Base-by-base conservation (phyloP, 2,329 filamentous ascomycete species). In the Monosporascus sp. region DNA sequence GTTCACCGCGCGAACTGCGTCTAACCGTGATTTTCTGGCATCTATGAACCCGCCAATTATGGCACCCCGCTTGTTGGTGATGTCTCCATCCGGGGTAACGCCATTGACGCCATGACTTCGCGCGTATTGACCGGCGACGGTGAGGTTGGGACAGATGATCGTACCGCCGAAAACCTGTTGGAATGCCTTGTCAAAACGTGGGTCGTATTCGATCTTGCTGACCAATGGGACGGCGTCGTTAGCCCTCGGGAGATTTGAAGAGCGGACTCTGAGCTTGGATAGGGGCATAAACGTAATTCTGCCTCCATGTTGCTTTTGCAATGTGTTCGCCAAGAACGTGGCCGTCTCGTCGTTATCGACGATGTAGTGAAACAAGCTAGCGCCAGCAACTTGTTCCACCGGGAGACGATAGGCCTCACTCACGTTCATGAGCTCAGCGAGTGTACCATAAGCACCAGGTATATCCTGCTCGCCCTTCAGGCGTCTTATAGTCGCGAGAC, bases 21-120 rank as follows among this genome's bases (percentile, higher is more conserved):
- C 87, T n/a, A 97, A 78, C 22, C 93, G 87, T 1, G 93, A 97
- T 60, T 86, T 87, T 37, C 88, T 83, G 11, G 88, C 84, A 66
- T 99, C 94, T 58, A 96, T 88, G 67, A 88, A 99, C 63, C 94
- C 94, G 77, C 94, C 94, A 48, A 91, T 97, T 76, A 99, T 84
- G 16, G 92, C 93, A 72, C 94, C 94, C 62, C 93, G 88, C 74
- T 95, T 96, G 73, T 97, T 95, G 1, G 91, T 92, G 35, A 90
- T 90, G 70, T 97, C 93, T 70, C 94, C 94, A 53, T 97, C 92
- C 3, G 90, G 88, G 0, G 94, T 99, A 60, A 99, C 96, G 37
- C 91, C 92, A 63, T 91, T 91, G 24, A 97, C 86, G 19, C 89
- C 89, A 64, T 97, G 93, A 63, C 89, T 96, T 64, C 93, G 85